Base-by-base conservation (phyloP, 768 basidiomycete species). In the Favolaschia claudopus region DNA sequence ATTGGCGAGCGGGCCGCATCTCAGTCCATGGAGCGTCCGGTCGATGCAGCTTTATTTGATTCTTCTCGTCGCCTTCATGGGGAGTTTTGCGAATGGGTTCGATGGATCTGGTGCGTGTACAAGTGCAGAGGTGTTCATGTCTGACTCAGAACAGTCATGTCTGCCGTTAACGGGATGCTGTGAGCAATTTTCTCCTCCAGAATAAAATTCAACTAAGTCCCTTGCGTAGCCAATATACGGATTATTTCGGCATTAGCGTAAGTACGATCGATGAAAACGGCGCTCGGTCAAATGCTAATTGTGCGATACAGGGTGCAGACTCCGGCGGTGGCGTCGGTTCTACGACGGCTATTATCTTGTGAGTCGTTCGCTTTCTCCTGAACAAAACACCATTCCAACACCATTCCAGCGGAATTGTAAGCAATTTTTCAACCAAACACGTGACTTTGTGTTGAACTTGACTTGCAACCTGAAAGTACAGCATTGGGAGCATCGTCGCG, bases 71-170 rank as follows among this genome's bases (percentile, higher is more conserved):
- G 74, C 79, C 4, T 81, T 77, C 60, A 79, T 80, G 78, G 77
- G 78, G 7, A 79, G 78, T 60, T 60, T 79, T 61, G 77, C 81
- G 1, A 81, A 81, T 58, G 79, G 81, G 38, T 81, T 81, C 38
- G 79, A 82, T 52, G 80, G 80, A 19, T 77, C 78, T 50, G 78
- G 79, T 79, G 56, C 51, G 74, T 51, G 27, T 34, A 31, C 10
- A 32, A 22, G 29, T 38, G 10, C 12, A 19, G 10, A 40, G 29
- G 5, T 29, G 4, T 40, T 44, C 22, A 38, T 22, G 32, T 34
- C 36, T 46, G 34, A 45, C n/a, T 7, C 19, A 12, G 24, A 43
- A 32, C 24, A 63, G 63, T 64, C 22, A 64, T 64, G 63, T 60
- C 58, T 19, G 63, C 63, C n/a, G 63, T 64, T 5, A 64, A 64